Base-by-base conservation (phyloP, 371 early-diverging fungal species). In the Synchytrium microbalum region DNA sequence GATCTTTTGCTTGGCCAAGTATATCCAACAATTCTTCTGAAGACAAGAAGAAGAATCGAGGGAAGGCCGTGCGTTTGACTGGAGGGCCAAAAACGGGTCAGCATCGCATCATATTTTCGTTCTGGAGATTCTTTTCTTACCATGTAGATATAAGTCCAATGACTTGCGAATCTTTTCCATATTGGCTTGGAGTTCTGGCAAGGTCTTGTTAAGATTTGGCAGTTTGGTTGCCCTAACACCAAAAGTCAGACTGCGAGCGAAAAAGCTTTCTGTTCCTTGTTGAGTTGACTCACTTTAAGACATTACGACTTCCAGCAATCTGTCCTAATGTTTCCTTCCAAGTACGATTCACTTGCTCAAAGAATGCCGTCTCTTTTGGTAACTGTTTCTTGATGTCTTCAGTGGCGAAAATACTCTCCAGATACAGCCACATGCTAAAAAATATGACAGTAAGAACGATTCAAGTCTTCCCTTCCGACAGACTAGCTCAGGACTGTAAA, bases 361-460 rank as follows among this genome's bases (percentile, higher is more conserved):
- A 82, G 10, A 77, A 59, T 0, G 79, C 66, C 8, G 82, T 77
- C 61, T 82, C 83, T 54, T 76, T 73, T 10, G 83, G 83, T 0
- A 82, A 69, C 70, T 82, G 83, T 61, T 82, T 81, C 29, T 81
- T 67, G 53, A 82, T 82, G 60, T 82, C 83, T 62, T 82, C 82
- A 0, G 82, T 72, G 10, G 80, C 81, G 67, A 82, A 82, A 29
- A 82, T 82, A 62, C 79, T 82, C 58, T 81, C 82, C 23, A 82
- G 67, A 60, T 82, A 82, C 75, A 80, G 78, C 80, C 80, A 79
- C 65, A 19, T 38, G 46, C 46, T 38, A 19, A 19, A 56, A 10
- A 19, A 56, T 5, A 28, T 56, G 5, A 19, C 16, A 10, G 57
- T 5, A 10, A 10, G 16, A 56, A 56, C 5, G 32, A 5, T 19